phyloP scores from a whole-genome alignment of 257 asterid species.

The Solanum microdontum region DNA sequence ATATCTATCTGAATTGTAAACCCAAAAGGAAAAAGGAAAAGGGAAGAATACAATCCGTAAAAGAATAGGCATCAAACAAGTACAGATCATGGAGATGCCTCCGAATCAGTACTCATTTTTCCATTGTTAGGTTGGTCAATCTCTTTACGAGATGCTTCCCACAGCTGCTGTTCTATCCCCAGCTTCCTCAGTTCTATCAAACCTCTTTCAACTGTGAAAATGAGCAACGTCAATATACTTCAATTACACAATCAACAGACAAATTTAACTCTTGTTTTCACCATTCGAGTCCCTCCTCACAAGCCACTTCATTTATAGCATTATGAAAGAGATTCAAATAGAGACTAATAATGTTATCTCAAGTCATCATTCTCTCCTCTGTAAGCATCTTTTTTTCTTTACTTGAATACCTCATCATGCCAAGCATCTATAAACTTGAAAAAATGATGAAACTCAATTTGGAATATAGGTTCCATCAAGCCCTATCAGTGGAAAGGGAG shows the following conservation, averaged over 20 bases:
- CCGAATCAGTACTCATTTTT: slow-evolving; percentile 4
- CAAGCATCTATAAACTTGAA: not conserved
- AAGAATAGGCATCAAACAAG: not conserved
- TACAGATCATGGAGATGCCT: not conserved
- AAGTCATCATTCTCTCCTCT: not conserved
- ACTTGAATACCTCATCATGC: not conserved
- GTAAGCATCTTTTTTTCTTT: not conserved
- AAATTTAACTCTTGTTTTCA: not conserved
- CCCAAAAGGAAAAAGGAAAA: not conserved
- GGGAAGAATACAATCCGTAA: not conserved
- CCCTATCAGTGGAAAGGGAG: not conserved
- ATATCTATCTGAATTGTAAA: not conserved
- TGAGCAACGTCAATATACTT: not conserved
- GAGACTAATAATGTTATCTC: not conserved
- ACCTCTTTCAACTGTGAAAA: slow-evolving; percentile 69
- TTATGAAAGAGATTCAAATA: not conserved
- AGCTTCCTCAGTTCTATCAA: slow-evolving; percentile 68
- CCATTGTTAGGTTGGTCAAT: slow-evolving; percentile 27
- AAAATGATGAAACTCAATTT: not conserved
- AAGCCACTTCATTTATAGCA: not conserved
- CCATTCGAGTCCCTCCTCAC: not conserved
- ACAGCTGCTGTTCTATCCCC: slow-evolving; percentile 70
- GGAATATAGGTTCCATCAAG: not conserved
- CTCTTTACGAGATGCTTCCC: slow-evolving; percentile 95
- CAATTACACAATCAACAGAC: not conserved